Evolutionary conservation across 1,284 basidiomycete species (phyloP).

Genomic region (Singerocomus rubriflavus): DNA sequence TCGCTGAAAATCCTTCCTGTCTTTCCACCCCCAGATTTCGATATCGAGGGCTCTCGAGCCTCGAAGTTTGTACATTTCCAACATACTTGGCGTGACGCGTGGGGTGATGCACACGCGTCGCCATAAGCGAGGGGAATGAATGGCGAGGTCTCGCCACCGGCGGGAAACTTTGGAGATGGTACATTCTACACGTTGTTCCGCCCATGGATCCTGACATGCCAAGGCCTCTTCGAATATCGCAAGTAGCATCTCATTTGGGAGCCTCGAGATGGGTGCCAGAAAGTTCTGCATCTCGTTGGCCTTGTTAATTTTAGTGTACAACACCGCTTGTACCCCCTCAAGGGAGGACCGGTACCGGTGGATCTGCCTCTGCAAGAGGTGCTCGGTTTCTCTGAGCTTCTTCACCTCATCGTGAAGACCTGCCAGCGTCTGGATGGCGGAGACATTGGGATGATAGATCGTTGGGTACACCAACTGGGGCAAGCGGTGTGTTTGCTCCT

Average conservation of each 20-base stretch:
- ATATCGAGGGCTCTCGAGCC: constrained; percentile 28
- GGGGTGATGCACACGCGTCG: constrained; percentile 25
- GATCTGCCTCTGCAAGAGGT: constrained; percentile 19
- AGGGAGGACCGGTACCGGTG: constrained; percentile 15
- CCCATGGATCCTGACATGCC: constrained; percentile 21
- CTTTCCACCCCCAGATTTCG: constrained; percentile 29
- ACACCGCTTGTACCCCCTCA: constrained; percentile 14
- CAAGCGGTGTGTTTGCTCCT: constrained; percentile 14
- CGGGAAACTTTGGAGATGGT: constrained; percentile 30
- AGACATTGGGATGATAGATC: constrained; percentile 14
- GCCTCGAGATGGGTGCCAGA: constrained; percentile 27
- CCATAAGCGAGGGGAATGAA: constrained; percentile 30
- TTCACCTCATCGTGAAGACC: constrained; percentile 22
- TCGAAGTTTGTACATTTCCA: constrained; percentile 27
- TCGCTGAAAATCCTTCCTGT: constrained; percentile 31
- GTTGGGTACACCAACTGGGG: constrained; percentile 9
- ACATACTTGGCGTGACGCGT: constrained; percentile 18
- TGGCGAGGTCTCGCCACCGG: constrained; percentile 28
- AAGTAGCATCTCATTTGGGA: constrained; percentile 32
- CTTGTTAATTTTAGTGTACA: constrained; percentile 21
- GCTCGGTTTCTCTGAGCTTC: constrained; percentile 20
- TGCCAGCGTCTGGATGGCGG: constrained; percentile 18
- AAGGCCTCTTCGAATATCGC: constrained; percentile 32
- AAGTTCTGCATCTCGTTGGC: constrained; percentile 32
- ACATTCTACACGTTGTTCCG: constrained; percentile 22